Conservation (phyloP, 2,329 filamentous ascomycete genomes). For the Clonostachys solani region DNA sequence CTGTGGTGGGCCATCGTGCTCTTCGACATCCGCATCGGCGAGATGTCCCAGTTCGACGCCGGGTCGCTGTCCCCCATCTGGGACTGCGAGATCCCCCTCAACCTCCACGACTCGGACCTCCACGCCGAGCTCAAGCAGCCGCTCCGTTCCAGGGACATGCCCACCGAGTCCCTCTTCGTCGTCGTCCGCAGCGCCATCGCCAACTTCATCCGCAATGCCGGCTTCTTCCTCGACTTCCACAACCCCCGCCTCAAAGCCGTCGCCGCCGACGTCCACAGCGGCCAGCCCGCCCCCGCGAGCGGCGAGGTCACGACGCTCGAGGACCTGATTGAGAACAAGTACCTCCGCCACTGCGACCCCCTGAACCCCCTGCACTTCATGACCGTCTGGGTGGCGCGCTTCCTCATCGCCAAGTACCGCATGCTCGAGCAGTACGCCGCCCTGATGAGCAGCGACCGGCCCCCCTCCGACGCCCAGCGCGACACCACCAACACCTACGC, state of each 20-base stretch:
- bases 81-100: slow-evolving; percentile 36
- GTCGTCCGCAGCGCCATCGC: slow-evolving; percentile 33
- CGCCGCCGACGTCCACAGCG: slow-evolving; percentile 5
- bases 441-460: slow-evolving; percentile 8
- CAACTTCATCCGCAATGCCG: slow-evolving; percentile 26
- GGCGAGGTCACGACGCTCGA: slow-evolving; percentile 27
- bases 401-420: slow-evolving; percentile 38
- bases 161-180: slow-evolving; percentile 36
- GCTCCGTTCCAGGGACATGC: slow-evolving; percentile 14
- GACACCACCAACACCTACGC: slow-evolving; percentile 21
- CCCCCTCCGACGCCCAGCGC: slow-evolving; percentile 17
- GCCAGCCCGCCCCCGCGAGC: slow-evolving; percentile 6
- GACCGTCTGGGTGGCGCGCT: slow-evolving; percentile 29
- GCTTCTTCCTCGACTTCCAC: slow-evolving; percentile 26
- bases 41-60: slow-evolving; percentile 35
- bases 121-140: slow-evolving; percentile 29
- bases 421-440: slow-evolving; percentile 43
- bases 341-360: slow-evolving; percentile 33
- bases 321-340: slow-evolving; percentile 35
- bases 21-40: slow-evolving; percentile 53
- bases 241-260: slow-evolving; percentile 21
- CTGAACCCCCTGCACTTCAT: slow-evolving; percentile 34
- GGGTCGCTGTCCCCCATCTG: slow-evolving; percentile 24
- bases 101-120: slow-evolving; percentile 41
- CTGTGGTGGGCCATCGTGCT: slow-evolving; percentile 58